Evolutionary conservation across 306 rosid genomes (phyloP).

Genomic region (Quercus suber): DNA sequence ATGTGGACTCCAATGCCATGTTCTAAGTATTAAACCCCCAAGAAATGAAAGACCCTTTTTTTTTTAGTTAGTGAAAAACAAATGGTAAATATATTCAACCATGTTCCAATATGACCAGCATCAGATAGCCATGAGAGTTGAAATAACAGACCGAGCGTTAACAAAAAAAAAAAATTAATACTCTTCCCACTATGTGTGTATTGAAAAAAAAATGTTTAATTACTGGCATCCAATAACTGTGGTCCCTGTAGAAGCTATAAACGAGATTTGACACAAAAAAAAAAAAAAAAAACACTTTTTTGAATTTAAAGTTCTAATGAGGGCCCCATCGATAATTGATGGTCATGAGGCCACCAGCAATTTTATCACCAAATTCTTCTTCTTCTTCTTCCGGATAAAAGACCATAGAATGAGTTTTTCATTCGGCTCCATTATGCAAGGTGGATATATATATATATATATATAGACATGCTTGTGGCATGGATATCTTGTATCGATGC

Average conservation of each 20-base stretch:
- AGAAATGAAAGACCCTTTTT: not conserved
- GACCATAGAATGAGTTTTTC: no score
- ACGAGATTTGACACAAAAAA: not conserved
- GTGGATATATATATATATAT: no score
- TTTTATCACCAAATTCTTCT: not conserved
- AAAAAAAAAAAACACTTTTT: not conserved
- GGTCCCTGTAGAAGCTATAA: not conserved
- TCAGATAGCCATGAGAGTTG: no score
- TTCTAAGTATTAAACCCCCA: slow-evolving; percentile 1
- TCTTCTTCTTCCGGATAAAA: no score
- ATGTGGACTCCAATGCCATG: slow-evolving; percentile 1
- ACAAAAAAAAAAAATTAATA: not conserved
- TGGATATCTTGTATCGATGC: no score
- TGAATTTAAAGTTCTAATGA: not conserved
- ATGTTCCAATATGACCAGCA: no score
- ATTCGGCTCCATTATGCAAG: no score
- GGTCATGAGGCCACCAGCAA: not conserved
- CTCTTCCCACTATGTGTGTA: not conserved
- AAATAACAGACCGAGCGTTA: not conserved
- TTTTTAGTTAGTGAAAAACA: not conserved
- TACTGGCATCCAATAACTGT: not conserved
- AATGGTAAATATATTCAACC: not conserved
- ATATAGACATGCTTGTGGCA: no score
- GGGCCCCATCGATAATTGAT: not conserved
- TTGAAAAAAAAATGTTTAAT: not conserved